Percentiles rank a stretch among this genome's conserved stretches.
phyloP scores from a whole-genome alignment of 352 stramenopile genomes.

The Pythium brassicae region DNA sequence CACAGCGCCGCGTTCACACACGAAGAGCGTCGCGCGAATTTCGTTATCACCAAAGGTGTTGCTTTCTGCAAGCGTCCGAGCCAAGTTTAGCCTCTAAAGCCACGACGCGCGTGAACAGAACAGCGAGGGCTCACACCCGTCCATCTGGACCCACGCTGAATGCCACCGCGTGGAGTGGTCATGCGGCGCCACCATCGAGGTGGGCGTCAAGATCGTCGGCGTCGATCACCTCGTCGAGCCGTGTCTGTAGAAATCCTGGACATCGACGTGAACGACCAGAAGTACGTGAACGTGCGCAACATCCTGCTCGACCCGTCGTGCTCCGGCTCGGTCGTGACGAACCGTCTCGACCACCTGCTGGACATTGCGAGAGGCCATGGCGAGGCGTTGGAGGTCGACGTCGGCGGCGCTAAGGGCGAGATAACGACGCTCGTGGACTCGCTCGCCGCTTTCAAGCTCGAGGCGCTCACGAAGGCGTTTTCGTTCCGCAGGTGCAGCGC shows the following conservation, averaged over 20 bases:
- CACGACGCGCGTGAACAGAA: too few species aligned
- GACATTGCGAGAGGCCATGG: slow-evolving; percentile 71
- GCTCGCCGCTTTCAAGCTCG: slow-evolving; percentile 94
- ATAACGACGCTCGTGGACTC: slow-evolving; percentile 79
- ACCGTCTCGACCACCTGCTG: slow-evolving; percentile 89
- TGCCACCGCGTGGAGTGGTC: too few species aligned
- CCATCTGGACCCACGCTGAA: too few species aligned
- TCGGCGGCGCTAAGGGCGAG: slow-evolving; percentile 33
- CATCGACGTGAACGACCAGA: slow-evolving; percentile 57
- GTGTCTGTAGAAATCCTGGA: slow-evolving; percentile 91
- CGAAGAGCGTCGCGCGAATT: too few species aligned
- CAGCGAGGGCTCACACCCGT: too few species aligned
- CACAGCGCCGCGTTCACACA: too few species aligned
- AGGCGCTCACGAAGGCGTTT: slow-evolving; percentile 92
- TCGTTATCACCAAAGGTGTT: too few species aligned
- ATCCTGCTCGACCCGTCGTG: slow-evolving; percentile 97
- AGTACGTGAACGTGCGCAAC: slow-evolving; percentile 84
- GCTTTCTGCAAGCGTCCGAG: too few species aligned
- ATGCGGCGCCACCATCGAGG: too few species aligned
- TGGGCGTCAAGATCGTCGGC: slow-evolving; percentile 83
- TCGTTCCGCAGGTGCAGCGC: slow-evolving; percentile 91
- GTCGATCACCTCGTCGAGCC: slow-evolving; percentile 76
- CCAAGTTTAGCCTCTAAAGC: too few species aligned
- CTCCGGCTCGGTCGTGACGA: slow-evolving; percentile 95
- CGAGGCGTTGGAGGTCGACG: slow-evolving; percentile 31